These are phyloP conservation scores for Yarrowia divulgata DNA, from an alignment of 805 yeast species.

Conservation along the genomic window DNA sequence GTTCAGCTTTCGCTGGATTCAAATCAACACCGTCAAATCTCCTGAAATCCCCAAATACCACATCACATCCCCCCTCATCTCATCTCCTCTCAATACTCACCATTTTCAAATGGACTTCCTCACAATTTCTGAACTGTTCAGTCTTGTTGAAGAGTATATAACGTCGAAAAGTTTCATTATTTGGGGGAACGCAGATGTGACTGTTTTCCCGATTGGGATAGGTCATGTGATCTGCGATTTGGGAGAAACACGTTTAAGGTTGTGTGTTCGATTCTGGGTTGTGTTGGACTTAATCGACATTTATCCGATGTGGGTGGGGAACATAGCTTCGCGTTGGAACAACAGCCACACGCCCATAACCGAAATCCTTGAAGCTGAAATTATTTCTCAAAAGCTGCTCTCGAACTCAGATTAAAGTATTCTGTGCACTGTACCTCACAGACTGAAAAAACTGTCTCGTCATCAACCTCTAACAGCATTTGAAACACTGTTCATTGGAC, in stretches of 20 bases:
- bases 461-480: background rate
- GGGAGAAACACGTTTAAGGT: background rate
- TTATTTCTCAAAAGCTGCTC: too few relatives aligned
- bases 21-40: background rate
- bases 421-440: background rate
- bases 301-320: too few relatives aligned
- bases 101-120: conserved; percentile 39
- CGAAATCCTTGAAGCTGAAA: too few relatives aligned
- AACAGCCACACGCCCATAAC: too few relatives aligned
- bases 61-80: background rate
- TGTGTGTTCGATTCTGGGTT: conserved; percentile 6
- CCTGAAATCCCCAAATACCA: too few relatives aligned
- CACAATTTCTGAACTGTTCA: conserved; percentile 38
- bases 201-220: conserved; percentile 19
- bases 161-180: conserved; percentile 29
- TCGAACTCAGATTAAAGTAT: too few relatives aligned
- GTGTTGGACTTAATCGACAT: too few relatives aligned
- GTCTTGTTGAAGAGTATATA: conserved; percentile 27
- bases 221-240: background rate
- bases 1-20: too few relatives aligned
- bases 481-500: too few relatives aligned
- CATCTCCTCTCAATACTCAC: conserved; percentile 6
- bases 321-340: too few relatives aligned
- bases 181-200: conserved; percentile 10
- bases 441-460: conserved; percentile 1